Conservation (phyloP, 352 stramenopile genomes). For the Phytophthora fragariae region DNA sequence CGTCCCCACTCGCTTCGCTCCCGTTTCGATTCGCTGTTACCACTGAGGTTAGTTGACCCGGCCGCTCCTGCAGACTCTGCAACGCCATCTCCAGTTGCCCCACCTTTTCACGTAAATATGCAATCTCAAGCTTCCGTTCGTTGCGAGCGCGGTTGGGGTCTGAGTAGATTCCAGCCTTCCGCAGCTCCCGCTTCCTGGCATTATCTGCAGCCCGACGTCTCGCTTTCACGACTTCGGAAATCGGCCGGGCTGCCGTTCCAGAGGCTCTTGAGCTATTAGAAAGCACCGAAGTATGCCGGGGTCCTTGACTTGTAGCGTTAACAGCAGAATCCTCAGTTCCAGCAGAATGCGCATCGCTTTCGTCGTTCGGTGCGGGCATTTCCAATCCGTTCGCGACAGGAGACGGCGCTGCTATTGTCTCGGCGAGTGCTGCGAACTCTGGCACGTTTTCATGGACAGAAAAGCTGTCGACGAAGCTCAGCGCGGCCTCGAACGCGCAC, state of each 20-base stretch:
- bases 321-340: background rate
- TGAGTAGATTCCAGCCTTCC: conserved; percentile 23
- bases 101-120: conserved; percentile 25
- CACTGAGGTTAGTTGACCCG: background rate
- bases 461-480: conserved; percentile 37
- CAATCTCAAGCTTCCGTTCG: conserved; percentile 47
- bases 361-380: background rate
- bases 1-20: background rate
- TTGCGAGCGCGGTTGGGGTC: conserved; percentile 41
- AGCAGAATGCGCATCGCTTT: background rate
- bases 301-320: background rate
- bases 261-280: background rate
- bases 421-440: background rate
- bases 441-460: conserved; percentile 1
- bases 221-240: conserved; percentile 14
- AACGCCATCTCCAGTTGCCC: conserved; percentile 24
- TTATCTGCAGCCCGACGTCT: conserved; percentile 31
- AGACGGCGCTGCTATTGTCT: background rate
- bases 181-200: conserved; percentile 24
- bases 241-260: background rate
- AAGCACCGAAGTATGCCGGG: background rate
- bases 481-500: conserved; percentile 31
- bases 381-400: conserved; percentile 15
- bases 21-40: background rate
- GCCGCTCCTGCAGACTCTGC: conserved; percentile 14